Evolutionary conservation across 176 grass and related monocot genomes (phyloP).

Genomic region (Zoysia pacifica): DNA sequence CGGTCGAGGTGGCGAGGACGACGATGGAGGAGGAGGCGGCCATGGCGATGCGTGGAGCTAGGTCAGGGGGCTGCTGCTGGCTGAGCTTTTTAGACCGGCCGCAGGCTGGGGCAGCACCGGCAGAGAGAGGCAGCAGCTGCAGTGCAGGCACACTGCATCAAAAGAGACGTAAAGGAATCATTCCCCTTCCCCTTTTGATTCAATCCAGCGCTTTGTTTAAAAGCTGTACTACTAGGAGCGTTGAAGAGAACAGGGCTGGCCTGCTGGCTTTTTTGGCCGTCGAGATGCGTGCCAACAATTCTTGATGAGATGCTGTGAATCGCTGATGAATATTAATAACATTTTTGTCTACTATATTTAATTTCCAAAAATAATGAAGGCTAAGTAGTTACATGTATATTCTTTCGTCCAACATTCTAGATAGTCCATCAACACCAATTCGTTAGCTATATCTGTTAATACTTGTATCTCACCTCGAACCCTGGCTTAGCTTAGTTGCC

Average conservation of each 20-base stretch:
- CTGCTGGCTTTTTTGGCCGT: slow-evolving; percentile 18
- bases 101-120: not conserved
- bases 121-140: not conserved
- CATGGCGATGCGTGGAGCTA: slow-evolving; percentile 2
- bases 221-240: not conserved
- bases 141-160: slow-evolving; percentile 32
- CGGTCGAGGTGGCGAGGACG: slow-evolving; percentile 33
- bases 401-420: no score
- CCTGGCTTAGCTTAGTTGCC: no score
- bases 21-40: not conserved
- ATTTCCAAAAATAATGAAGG: no score
- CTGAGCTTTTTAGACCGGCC: slow-evolving; percentile 48
- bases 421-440: no score
- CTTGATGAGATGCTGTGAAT: slow-evolving; percentile 34
- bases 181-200: slow-evolving; percentile 49
- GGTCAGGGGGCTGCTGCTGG: not conserved
- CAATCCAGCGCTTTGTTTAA: slow-evolving; percentile 44
- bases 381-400: no score
- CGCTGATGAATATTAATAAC: slow-evolving; percentile 23
- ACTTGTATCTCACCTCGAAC: no score
- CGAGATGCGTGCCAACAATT: slow-evolving; percentile 29
- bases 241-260: not conserved
- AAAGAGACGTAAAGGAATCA: slow-evolving; percentile 68
- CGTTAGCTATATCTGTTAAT: no score
- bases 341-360: no score